A percentile compares a stretch with the other conserved stretches of the same genome.
phyloP scores from a whole-genome alignment of 805 yeast genomes.

The Lachancea cidri region DNA sequence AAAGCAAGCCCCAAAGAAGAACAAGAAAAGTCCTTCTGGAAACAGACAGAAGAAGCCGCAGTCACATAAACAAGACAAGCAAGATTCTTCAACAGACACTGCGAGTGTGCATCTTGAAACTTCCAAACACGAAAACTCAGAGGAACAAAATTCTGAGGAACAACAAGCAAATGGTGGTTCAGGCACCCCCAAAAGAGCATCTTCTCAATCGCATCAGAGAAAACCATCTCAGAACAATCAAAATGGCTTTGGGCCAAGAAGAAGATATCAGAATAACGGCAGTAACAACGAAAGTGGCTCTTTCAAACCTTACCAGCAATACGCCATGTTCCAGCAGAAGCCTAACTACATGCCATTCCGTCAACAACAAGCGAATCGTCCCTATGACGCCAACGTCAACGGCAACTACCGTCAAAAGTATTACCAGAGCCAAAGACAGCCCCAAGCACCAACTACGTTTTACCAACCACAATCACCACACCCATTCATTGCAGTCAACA shows the following conservation, averaged over 20 bases:
- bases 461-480: slow-evolving; percentile 12
- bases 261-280: slow-evolving; percentile 19
- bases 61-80: slow-evolving; percentile 1
- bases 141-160: background rate
- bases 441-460: slow-evolving; percentile 3
- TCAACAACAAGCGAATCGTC: slow-evolving; percentile 10
- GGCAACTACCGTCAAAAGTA: slow-evolving; percentile 11
- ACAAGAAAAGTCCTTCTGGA: slow-evolving; percentile 2
- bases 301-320: slow-evolving; percentile 13
- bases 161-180: background rate
- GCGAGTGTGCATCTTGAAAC: background rate
- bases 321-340: slow-evolving; percentile 3
- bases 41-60: slow-evolving; percentile 8
- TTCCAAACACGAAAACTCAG: background rate
- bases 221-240: slow-evolving; percentile 2
- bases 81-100: background rate
- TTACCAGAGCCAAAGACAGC: slow-evolving; percentile 3
- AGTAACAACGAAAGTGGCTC: slow-evolving; percentile 7
- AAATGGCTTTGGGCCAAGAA: slow-evolving; percentile 14
- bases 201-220: background rate
- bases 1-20: slow-evolving; percentile 6
- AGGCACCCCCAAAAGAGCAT: background rate
- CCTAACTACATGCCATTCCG: slow-evolving; percentile 4
- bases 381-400: slow-evolving; percentile 11
- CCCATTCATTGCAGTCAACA: slow-evolving; percentile 26